Conservation (phyloP, 352 stramenopile species). For the Phytopythium sindhum region DNA sequence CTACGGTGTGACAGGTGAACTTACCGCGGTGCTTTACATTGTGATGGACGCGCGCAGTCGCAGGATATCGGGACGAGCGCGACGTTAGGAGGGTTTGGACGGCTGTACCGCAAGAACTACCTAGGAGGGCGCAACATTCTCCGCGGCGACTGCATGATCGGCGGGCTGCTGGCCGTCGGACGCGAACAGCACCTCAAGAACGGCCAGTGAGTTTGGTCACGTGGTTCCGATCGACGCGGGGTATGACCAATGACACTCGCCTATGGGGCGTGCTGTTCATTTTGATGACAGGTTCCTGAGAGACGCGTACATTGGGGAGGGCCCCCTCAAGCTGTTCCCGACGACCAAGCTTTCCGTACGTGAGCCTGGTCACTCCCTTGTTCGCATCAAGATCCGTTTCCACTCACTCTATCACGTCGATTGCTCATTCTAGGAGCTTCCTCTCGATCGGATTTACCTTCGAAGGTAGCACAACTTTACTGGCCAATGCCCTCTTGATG, state of each 20-base stretch:
- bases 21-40: background rate
- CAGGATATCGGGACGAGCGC: slow-evolving; percentile 61
- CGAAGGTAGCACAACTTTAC: slow-evolving; percentile 25
- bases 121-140: slow-evolving; percentile 75
- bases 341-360: slow-evolving; percentile 63
- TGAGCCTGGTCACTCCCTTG: background rate
- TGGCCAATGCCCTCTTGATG: background rate
- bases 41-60: slow-evolving; percentile 28
- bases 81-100: slow-evolving; percentile 43
- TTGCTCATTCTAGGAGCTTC: slow-evolving; percentile 26
- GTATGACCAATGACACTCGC: background rate
- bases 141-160: slow-evolving; percentile 68
- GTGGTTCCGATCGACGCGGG: background rate
- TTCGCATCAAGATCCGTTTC: background rate
- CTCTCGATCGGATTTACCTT: slow-evolving; percentile 63
- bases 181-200: slow-evolving; percentile 79
- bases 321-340: slow-evolving; percentile 65
- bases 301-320: slow-evolving; percentile 71
- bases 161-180: slow-evolving; percentile 64
- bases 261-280: background rate
- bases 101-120: slow-evolving; percentile 80
- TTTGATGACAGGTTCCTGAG: slow-evolving; percentile 37
- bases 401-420: background rate
- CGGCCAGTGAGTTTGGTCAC: slow-evolving; percentile 38
- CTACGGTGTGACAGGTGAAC: background rate